Base-by-base conservation (phyloP, 345 rosid genomes). In the Eucalyptus camaldulensis region DNA sequence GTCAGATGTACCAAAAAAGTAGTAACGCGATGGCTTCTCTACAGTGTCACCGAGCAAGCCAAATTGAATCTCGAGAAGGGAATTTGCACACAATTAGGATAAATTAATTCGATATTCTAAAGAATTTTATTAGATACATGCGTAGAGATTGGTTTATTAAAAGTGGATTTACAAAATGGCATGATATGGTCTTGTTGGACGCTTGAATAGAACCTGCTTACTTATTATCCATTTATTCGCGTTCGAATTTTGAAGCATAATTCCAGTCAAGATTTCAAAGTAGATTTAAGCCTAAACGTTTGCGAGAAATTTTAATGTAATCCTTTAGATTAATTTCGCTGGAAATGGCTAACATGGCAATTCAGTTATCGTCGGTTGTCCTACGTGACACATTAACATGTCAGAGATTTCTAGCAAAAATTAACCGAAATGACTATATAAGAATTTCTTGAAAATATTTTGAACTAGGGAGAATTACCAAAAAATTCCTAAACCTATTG, bases 351-450 rank as follows among this genome's bases (percentile, higher is more conserved):
- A 53, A 17, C 56, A 53, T 53, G 56, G 56, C 21, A 53, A 3
- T 53, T 53, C 0, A 17, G 4, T 17, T 53, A 51, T 53, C 2
- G 0, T 53, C 4, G 2, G 1, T 53, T 53, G 56, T 53, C 4
- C 22, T 53, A 0, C 0, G 24, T 17, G 1, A 3, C 56, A 53
- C 56, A 53, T 53, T 53, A 51, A 53, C 56, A 53, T 53, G 24
- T 7, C 0, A 53, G 4, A 53, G 9, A 53, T 53, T 53, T 53
- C 24, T 51, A 2, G 56, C 9, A 53, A 53, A 50, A 53, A 53
- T 53, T 17, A 0, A 53, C 8, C 0, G 0, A 53, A 53, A 53
- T 53, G 56, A 53, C 1, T 53, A 53, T 17, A 53, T 53, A 17
- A 17, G 1, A 53, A 53, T 53, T 51, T 17, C 24, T 17, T 17